Conservation (phyloP, 495 filamentous ascomycete genomes). For the Cairneyella variabilis region DNA sequence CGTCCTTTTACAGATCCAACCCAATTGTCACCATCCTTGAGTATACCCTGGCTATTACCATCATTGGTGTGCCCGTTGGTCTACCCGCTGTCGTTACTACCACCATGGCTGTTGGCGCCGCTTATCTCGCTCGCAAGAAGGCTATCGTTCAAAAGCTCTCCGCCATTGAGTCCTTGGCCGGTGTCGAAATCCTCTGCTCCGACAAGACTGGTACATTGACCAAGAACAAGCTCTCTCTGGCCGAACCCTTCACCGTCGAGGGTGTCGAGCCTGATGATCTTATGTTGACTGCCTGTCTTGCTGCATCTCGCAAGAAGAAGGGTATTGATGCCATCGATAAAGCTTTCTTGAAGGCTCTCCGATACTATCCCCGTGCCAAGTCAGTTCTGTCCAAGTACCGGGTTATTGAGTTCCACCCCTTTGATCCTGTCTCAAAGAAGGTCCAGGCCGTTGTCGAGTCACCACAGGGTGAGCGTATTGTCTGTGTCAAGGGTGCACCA, state of each 20-base stretch:
- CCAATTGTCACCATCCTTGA: slow-evolving; percentile 70
- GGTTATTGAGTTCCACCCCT: slow-evolving; percentile 77
- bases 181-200: slow-evolving; percentile 95
- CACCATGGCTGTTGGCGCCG: slow-evolving; percentile 94
- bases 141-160: slow-evolving; percentile 96
- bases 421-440: slow-evolving; percentile 94
- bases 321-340: slow-evolving; percentile 95
- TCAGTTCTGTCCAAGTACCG: slow-evolving; percentile 69
- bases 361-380: slow-evolving; percentile 76
- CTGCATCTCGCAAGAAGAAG: slow-evolving; percentile 90
- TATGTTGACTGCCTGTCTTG: slow-evolving; percentile 87
- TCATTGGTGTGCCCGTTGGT: slow-evolving; percentile 94
- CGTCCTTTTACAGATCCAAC: slow-evolving; percentile 83
- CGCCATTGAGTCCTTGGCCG: slow-evolving; percentile 90
- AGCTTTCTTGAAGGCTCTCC: slow-evolving; percentile 82
- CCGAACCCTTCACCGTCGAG: slow-evolving; percentile 76
- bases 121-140: slow-evolving; percentile 91
- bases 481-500: slow-evolving; percentile 89
- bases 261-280: slow-evolving; percentile 79
- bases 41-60: slow-evolving; percentile 82
- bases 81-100: slow-evolving; percentile 93
- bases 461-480: slow-evolving; percentile 72
- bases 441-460: slow-evolving; percentile 81
- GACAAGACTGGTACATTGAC: slow-evolving; percentile 95
- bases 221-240: slow-evolving; percentile 85